These are phyloP conservation scores for Cryptococcus floricola DNA, from an alignment of 1,284 basidiomycete species.

Conservation along the genomic window DNA sequence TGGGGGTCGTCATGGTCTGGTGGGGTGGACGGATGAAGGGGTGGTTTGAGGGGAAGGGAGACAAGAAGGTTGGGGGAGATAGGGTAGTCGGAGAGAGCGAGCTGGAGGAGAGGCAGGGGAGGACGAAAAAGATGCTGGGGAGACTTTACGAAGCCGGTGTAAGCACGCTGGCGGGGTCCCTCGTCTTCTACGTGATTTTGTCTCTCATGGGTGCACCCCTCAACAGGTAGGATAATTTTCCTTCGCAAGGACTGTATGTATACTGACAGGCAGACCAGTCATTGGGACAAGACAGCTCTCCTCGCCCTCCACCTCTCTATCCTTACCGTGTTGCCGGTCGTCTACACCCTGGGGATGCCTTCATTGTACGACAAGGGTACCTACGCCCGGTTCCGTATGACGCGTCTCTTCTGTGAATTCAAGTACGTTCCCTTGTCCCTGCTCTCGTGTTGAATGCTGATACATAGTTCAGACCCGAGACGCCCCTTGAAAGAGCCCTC, in stretches of 20 bases:
- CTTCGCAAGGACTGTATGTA: conserved; percentile 48
- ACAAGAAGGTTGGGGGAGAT: not conserved
- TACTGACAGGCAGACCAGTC: conserved; percentile 18
- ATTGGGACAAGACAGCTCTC: conserved; percentile 56
- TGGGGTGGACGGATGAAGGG: conserved; percentile 64
- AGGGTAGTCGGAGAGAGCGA: conserved; percentile 26
- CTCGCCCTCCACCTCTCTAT: conserved; percentile 66
- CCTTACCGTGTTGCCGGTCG: conserved; percentile 63
- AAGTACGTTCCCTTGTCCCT: conserved; percentile 57
- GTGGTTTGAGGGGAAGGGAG: conserved; percentile 50
- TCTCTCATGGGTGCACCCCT: conserved; percentile 74
- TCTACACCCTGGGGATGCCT: conserved; percentile 67
- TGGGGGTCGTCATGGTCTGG: conserved; percentile 61
- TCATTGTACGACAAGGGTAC: conserved; percentile 38
- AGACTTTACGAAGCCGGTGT: conserved; percentile 54
- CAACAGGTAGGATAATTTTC: conserved; percentile 52
- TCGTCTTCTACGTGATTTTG: conserved; percentile 55
- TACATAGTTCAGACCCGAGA: conserved; percentile 56
- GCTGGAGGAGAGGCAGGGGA: conserved; percentile 22
- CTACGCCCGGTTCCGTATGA: conserved; percentile 54
- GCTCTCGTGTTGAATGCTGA: not conserved
- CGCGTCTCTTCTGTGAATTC: conserved; percentile 71
- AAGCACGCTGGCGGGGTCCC: conserved; percentile 56
- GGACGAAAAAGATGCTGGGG: conserved; percentile 39
- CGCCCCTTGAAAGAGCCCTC: conserved; percentile 66